A percentile compares a stretch with the other conserved stretches of the same genome.
phyloP scores from a whole-genome alignment of 2,329 filamentous ascomycete species.

The Aureobasidium namibiae region DNA sequence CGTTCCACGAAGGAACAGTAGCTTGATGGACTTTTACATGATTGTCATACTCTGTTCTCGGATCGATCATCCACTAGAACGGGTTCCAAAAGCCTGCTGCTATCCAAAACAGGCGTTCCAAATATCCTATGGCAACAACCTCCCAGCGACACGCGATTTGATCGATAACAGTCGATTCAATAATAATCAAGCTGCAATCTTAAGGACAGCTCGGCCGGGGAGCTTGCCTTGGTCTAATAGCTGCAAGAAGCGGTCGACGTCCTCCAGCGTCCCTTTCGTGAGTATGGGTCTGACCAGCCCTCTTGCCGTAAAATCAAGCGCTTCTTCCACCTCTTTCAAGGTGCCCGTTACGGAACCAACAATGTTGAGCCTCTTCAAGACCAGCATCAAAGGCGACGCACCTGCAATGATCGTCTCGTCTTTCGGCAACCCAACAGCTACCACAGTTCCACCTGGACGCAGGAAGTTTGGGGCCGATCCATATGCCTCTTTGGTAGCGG shows the following conservation, averaged over 20 bases:
- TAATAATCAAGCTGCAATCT: slow-evolving; percentile 20
- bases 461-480: slow-evolving; percentile 25
- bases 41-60: neutral
- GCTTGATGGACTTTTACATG: neutral
- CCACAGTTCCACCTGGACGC: slow-evolving; percentile 29
- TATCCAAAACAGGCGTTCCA: neutral
- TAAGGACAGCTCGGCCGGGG: slow-evolving; percentile 34
- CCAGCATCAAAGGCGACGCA: slow-evolving; percentile 31
- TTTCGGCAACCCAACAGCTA: slow-evolving; percentile 30
- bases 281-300: slow-evolving; percentile 34
- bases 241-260: slow-evolving; percentile 32
- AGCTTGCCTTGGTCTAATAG: slow-evolving; percentile 33
- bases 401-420: slow-evolving; percentile 29
- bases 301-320: slow-evolving; percentile 36
- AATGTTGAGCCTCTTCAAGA: slow-evolving; percentile 34
- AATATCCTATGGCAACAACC: neutral
- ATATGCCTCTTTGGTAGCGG: slow-evolving; percentile 31
- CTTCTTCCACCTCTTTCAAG: slow-evolving; percentile 39
- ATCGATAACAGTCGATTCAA: neutral
- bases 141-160: neutral
- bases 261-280: slow-evolving; percentile 30
- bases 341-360: slow-evolving; percentile 37
- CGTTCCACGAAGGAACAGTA: neutral
- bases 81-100: neutral
- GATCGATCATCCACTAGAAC: too few species aligned